These are phyloP conservation scores for Croton laevigatus DNA, from an alignment of 441 rosid genomes.

Conservation along the genomic window DNA sequence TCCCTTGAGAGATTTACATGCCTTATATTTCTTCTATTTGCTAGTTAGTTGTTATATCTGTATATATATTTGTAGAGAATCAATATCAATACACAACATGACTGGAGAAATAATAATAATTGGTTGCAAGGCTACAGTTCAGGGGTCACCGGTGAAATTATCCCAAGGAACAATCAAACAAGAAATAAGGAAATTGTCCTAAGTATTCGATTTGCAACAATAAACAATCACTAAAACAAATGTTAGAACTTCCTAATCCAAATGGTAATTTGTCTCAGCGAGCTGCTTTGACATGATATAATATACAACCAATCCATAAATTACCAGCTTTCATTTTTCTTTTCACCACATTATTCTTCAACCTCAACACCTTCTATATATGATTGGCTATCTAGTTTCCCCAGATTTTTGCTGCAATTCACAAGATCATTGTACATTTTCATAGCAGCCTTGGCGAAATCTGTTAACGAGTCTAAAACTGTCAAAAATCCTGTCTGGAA, in stretches of 20 bases:
- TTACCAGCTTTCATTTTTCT: slow-evolving; percentile 6
- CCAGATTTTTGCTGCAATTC: slow-evolving; percentile 31
- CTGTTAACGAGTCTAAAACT: slow-evolving; percentile 49
- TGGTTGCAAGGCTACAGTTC: too few relatives aligned
- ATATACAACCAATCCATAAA: slow-evolving; percentile 32
- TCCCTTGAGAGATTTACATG: too few relatives aligned
- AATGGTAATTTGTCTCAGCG: slow-evolving; percentile 41
- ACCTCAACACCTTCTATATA: slow-evolving; percentile 29
- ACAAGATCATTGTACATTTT: slow-evolving; percentile 55
- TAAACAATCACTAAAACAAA: slow-evolving; percentile 18
- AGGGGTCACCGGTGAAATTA: too few relatives aligned
- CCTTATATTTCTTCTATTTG: too few relatives aligned
- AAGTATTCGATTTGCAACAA: neutral
- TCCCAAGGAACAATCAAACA: too few relatives aligned
- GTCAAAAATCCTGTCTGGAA: slow-evolving; percentile 48
- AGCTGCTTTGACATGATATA: slow-evolving; percentile 48
- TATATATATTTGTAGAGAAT: too few relatives aligned
- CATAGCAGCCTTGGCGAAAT: slow-evolving; percentile 50
- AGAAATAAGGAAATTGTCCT: slow-evolving; percentile 9
- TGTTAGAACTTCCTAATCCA: slow-evolving; percentile 17
- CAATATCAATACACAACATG: too few relatives aligned
- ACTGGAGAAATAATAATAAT: too few relatives aligned
- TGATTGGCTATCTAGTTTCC: slow-evolving; percentile 29
- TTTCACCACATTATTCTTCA: slow-evolving; percentile 38
- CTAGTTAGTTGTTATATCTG: too few relatives aligned